Evolutionary conservation across 768 basidiomycete genomes (phyloP).

Genomic region (Trichaptum fuscoviolaceum): DNA sequence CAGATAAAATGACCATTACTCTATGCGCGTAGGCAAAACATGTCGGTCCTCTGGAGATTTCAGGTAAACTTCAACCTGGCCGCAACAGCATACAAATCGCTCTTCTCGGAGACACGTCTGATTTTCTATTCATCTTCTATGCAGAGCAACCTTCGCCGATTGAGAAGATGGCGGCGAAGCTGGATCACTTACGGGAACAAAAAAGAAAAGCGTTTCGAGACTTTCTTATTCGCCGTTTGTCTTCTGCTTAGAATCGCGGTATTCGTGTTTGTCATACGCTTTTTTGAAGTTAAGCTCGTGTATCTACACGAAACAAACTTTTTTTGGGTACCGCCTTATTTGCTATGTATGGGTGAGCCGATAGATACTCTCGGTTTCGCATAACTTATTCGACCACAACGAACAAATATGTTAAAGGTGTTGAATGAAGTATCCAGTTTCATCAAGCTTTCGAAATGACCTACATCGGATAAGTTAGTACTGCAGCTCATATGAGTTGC

Average conservation of each 20-base stretch:
- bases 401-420: too few relatives aligned
- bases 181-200: not conserved
- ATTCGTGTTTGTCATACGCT: too few relatives aligned
- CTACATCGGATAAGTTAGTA: too few relatives aligned
- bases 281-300: too few relatives aligned
- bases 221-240: not conserved
- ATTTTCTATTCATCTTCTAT: slow-evolving; percentile 40
- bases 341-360: too few relatives aligned
- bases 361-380: too few relatives aligned
- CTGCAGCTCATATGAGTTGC: too few relatives aligned
- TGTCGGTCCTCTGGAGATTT: slow-evolving; percentile 33
- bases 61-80: slow-evolving; percentile 35
- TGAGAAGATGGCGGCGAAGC: not conserved
- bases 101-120: slow-evolving; percentile 38
- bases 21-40: slow-evolving; percentile 8
- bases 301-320: too few relatives aligned
- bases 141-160: slow-evolving; percentile 17
- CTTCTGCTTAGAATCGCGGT: not conserved
- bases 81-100: slow-evolving; percentile 45
- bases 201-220: not conserved
- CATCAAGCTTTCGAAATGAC: too few relatives aligned
- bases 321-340: too few relatives aligned
- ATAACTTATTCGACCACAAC: too few relatives aligned
- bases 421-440: too few relatives aligned
- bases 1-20: not conserved